Conservation (phyloP, 2,329 filamentous ascomycete genomes). For the Ceratocystis colombiana region DNA sequence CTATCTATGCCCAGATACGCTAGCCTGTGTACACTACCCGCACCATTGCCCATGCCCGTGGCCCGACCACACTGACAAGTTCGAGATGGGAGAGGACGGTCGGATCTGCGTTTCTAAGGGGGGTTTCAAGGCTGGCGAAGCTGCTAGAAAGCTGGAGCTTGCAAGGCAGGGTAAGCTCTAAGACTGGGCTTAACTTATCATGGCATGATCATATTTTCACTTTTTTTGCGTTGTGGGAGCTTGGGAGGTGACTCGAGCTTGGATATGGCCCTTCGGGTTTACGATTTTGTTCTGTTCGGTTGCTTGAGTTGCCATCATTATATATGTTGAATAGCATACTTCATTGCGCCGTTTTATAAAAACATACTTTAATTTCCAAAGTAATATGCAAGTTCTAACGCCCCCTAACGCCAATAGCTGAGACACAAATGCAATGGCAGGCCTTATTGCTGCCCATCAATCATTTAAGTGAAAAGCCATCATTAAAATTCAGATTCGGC, state of each 20-base stretch:
- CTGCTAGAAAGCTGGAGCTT: constrained; percentile 65
- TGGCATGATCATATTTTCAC: neutral
- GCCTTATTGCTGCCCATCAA: neutral
- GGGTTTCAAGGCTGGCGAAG: constrained; percentile 61
- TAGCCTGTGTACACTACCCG: constrained; percentile 90
- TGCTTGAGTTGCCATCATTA: neutral
- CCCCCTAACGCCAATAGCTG: constrained; percentile 19
- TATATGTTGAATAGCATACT: neutral
- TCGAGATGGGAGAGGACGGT: constrained; percentile 61
- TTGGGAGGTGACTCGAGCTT: neutral
- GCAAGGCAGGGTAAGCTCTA: constrained; percentile 67
- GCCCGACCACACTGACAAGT: constrained; percentile 64
- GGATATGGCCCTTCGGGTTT: neutral
- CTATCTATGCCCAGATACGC: constrained; percentile 87
- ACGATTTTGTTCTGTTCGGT: neutral
- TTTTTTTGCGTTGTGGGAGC: neutral
- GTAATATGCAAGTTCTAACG: constrained; percentile 20
- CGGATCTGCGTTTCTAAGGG: constrained; percentile 66
- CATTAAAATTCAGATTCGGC: constrained; percentile 6
- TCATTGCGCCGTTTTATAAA: constrained; percentile 3
- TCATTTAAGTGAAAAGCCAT: neutral
- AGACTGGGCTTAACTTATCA: constrained; percentile 23
- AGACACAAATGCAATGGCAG: neutral
- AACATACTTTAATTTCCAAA: neutral
- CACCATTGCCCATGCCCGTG: constrained; percentile 94